These are phyloP conservation scores for Myrmaecium sp. DNA, from an alignment of 2,329 filamentous ascomycete species.

Conservation along the genomic window DNA sequence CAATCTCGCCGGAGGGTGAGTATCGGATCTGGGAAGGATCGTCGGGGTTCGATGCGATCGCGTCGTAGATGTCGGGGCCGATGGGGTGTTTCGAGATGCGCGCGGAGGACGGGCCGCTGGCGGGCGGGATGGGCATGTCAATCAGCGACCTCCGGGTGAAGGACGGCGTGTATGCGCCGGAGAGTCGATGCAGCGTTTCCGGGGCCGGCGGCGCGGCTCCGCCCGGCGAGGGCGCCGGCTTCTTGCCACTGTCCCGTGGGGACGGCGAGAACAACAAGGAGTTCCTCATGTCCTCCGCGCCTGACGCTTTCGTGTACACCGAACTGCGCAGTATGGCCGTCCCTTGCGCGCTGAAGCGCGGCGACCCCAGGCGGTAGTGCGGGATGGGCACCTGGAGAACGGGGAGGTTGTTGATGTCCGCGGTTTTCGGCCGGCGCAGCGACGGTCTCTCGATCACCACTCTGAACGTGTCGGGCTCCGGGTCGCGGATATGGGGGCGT, in stretches of 20 bases:
- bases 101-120: conserved; percentile 14
- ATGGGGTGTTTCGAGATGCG: conserved; percentile 20
- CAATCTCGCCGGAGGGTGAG: conserved; percentile 56
- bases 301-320: conserved; percentile 52
- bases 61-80: conserved; percentile 61
- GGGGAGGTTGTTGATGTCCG: conserved; percentile 37
- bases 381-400: conserved; percentile 63
- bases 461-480: conserved; percentile 54
- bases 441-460: conserved; percentile 62
- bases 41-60: conserved; percentile 66
- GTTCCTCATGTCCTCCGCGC: conserved; percentile 49
- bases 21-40: conserved; percentile 71
- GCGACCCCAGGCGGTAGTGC: conserved; percentile 67
- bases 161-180: conserved; percentile 19
- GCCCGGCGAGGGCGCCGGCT: conserved; percentile 13
- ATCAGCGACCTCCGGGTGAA: conserved; percentile 1
- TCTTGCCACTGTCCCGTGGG: too few relatives aligned
- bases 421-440: conserved; percentile 42
- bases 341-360: conserved; percentile 60
- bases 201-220: conserved; percentile 27
- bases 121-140: conserved; percentile 12
- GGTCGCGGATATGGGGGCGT: conserved; percentile 30
- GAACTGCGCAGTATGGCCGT: conserved; percentile 66
- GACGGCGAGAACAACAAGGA: conserved; percentile 41
- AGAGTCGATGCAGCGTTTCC: conserved; percentile 15